Conservation (phyloP, 2,329 filamentous ascomycete genomes). For the Aspergillus fumigatus region DNA sequence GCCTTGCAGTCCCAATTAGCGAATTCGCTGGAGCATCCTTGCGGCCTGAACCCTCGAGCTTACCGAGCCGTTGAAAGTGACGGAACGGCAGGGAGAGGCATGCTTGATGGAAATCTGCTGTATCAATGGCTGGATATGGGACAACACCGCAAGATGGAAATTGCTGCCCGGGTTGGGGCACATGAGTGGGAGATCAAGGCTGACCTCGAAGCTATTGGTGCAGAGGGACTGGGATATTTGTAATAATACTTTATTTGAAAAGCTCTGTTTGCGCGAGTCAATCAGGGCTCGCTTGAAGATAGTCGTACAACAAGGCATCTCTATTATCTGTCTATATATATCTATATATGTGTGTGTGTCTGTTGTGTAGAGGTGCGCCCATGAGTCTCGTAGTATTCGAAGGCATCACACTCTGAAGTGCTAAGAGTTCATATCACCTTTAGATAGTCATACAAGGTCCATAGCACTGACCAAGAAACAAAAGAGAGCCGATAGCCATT, state of each 20-base stretch:
- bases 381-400: neutral
- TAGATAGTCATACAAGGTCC: neutral
- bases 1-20: slow-evolving; percentile 76
- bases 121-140: slow-evolving; percentile 71
- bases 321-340: neutral
- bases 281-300: neutral
- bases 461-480: neutral
- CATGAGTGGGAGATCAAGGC: slow-evolving; percentile 63
- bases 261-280: neutral
- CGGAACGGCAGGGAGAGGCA: slow-evolving; percentile 52
- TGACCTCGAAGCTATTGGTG: slow-evolving; percentile 64
- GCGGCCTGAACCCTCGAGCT: slow-evolving; percentile 76
- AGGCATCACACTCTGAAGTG: neutral
- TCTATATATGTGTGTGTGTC: no score
- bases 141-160: slow-evolving; percentile 65
- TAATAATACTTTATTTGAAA: slow-evolving; percentile 12
- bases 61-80: slow-evolving; percentile 60
- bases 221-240: slow-evolving; percentile 54
- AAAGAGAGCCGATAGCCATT: neutral
- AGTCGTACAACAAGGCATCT: neutral
- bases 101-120: slow-evolving; percentile 76
- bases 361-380: neutral
- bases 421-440: neutral
- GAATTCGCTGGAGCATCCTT: slow-evolving; percentile 69
- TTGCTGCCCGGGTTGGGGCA: slow-evolving; percentile 67